Base-by-base conservation (phyloP, 2,329 filamentous ascomycete species). In the Aspergillus sp. region DNA sequence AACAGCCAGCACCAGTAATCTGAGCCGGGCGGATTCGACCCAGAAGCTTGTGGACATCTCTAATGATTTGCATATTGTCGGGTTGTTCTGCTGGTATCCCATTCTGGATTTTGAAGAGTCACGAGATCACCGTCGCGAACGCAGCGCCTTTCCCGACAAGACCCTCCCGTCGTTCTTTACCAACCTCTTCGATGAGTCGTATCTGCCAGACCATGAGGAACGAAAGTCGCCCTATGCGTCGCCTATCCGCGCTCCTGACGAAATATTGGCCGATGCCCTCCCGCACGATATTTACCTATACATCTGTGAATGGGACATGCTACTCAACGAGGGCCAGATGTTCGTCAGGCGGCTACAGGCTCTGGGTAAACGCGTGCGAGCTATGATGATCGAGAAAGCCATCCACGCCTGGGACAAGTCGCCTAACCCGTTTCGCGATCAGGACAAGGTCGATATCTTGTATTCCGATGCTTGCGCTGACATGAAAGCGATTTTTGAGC, bases 291-390 rank as follows among this genome's bases (percentile, higher is more conserved):
- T 84, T 42, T 79, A 82, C 49, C 65, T 84, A 54, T 81, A 79
- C 59, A 77, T 80, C 39, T 84, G 81, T 60, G 81, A 84, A 60
- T 84, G 78, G 77, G 81, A 84, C 59, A 84, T 84, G 81, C 67
- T 84, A 12, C 69, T 83, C n/a, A 74, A 75, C 12, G 81, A 84
- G 60, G 81, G 79, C 5, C 67, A 73, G 52, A 51, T 54, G 1
- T 75, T 76, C 46, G 66, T 71, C 41, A 62, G 68, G 10, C 63
- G 68, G 10, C 53, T 76, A 30, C 60, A 73, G 32, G 49, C 50
- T 1, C 57, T 74, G 43, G 69, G 71, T 19, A 76, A 76, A 52
- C 65, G 63, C 5, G 69, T 74, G 4, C 65, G 70, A 17, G 63
- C 64, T 43, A 74, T 71, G 63, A 68, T 74, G 60, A 71, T 76